Conservation (phyloP, 306 rosid species). For the Styphnolobium japonicum region DNA sequence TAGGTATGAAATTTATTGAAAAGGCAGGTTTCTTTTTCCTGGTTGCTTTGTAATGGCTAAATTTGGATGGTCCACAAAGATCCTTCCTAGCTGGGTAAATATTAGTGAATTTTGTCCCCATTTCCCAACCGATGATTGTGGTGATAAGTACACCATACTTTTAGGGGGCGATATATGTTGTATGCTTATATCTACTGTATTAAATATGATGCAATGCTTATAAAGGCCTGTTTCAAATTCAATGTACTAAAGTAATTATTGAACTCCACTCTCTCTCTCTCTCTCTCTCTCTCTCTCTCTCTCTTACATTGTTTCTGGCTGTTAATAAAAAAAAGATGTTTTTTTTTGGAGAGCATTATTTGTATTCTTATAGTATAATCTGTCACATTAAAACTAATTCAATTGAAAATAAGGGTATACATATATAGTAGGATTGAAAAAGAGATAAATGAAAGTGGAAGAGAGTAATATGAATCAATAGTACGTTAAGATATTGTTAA, state of each 20-base stretch:
- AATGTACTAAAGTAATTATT: neutral
- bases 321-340: too few species aligned
- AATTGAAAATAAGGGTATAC: too few species aligned
- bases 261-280: neutral
- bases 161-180: neutral
- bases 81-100: neutral
- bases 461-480: too few species aligned
- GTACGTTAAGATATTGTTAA: too few species aligned
- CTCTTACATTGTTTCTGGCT: too few species aligned
- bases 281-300: too few species aligned
- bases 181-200: neutral
- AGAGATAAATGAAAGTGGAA: too few species aligned
- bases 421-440: too few species aligned
- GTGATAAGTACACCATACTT: slow-evolving; percentile 3
- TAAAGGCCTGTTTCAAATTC: slow-evolving; percentile 6
- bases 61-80: slow-evolving; percentile 2
- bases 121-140: slow-evolving; percentile 6
- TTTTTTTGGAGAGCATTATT: too few species aligned
- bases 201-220: neutral
- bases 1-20: neutral
- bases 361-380: too few species aligned
- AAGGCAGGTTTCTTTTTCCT: neutral
- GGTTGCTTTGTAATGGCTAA: slow-evolving; percentile 9
- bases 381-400: too few species aligned
- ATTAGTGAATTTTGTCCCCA: slow-evolving; percentile 27